Base-by-base conservation (phyloP, 1,139 yeast genomes). In the Candida labiduridarum region DNA sequence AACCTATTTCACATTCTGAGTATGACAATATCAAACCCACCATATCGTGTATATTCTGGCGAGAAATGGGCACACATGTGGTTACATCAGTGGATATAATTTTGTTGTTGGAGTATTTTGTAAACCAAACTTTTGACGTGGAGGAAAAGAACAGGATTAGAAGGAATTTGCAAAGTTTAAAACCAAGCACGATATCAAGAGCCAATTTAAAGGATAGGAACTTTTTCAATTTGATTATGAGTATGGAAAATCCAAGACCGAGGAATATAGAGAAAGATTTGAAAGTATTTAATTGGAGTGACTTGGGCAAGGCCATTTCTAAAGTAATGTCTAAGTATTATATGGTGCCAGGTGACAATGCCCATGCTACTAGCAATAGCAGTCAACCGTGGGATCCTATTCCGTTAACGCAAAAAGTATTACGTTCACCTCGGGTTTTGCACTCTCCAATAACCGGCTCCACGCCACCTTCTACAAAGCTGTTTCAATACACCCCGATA, bases 201-300 rank as follows among this genome's bases (percentile, higher is more conserved):
- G 66, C 78, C 19, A 73, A 76, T 53, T 68, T 70, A n/a, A 75
- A 72, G 34, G 69, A 67, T 50, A 71, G 72, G 41, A 58, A 76
- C 19, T 82, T 85, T 58, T 86, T 85, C 69, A 73, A 77, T 51
- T 65, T 81, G 44, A 76, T 85, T 49, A 86, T 86, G 90, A 68
- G 78, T 41, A 85, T 82, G 74, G 81, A 80, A 35, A 77, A 78
- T 48, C 91, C 92, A 2, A 74, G 85, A 56, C 91, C 91, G 3
- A 69, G 91, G 41, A 85, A 84, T 59, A 86, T 86, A 49, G 90
- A 84, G 59, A 86, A 86, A 62, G 89, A 85, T 61, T 81, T 85
- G 54, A 85, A 85, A 61, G 90, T 85, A 4, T 83, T 85, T 59
- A 72, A 73, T 35, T 85, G 91, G 91, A 59, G 67, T 19, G 76